phyloP scores from a whole-genome alignment of 192 early-diverging fungal species.

The Funneliformis geosporum region DNA sequence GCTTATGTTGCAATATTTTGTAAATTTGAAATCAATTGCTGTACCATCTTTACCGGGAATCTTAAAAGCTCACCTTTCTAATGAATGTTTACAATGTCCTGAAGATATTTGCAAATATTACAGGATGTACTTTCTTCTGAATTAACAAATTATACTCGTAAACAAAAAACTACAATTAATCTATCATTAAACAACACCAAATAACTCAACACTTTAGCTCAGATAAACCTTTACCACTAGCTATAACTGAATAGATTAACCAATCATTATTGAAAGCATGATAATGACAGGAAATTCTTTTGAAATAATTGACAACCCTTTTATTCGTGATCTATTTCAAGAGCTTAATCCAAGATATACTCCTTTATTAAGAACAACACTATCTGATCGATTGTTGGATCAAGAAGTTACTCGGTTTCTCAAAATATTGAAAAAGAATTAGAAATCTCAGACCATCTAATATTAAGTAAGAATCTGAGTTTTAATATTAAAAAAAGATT shows the following conservation, averaged over 20 bases:
- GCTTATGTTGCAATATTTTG: too few relatives aligned
- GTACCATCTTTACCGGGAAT: too few relatives aligned
- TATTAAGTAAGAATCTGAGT: background rate
- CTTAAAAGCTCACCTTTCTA: too few relatives aligned
- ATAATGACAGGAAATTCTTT: background rate
- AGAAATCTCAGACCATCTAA: background rate
- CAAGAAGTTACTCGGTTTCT: background rate
- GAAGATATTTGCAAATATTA: too few relatives aligned
- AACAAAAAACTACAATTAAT: too few relatives aligned
- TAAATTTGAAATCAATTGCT: too few relatives aligned
- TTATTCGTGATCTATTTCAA: background rate
- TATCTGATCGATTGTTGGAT: background rate
- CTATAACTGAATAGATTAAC: background rate
- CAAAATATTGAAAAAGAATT: background rate
- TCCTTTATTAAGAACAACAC: background rate
- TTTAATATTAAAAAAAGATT: too few relatives aligned
- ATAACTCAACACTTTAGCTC: too few relatives aligned
- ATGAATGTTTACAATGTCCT: too few relatives aligned
- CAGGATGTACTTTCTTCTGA: too few relatives aligned
- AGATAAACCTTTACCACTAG: background rate
- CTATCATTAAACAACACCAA: too few relatives aligned
- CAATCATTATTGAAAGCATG: background rate
- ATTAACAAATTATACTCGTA: too few relatives aligned
- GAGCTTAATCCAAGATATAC: background rate
- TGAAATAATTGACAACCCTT: background rate